Percentiles rank a stretch among this genome's conserved stretches.
phyloP scores from a whole-genome alignment of 1,284 basidiomycete genomes.

The Tilletia indica region DNA sequence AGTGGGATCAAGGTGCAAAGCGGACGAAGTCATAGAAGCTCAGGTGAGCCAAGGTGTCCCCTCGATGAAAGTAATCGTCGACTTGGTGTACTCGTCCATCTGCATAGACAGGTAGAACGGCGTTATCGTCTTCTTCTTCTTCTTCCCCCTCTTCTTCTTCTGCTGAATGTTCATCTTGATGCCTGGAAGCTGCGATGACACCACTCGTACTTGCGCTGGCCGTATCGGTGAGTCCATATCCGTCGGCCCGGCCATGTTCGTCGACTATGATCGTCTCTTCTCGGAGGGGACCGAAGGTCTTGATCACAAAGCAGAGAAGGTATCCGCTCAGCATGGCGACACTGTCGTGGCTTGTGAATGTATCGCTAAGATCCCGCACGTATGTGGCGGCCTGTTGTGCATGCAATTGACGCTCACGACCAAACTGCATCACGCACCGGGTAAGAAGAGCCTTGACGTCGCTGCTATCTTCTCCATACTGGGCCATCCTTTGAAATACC shows the following conservation, averaged over 20 bases:
- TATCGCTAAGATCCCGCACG: not conserved
- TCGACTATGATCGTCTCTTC: not conserved
- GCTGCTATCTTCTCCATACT: not conserved
- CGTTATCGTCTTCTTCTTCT: too few relatives aligned
- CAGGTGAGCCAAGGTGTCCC: not conserved
- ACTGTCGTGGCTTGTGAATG: not conserved
- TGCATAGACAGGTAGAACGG: not conserved
- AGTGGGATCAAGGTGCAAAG: not conserved
- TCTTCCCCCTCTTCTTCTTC: too few relatives aligned
- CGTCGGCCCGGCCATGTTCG: too few relatives aligned
- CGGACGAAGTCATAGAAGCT: not conserved
- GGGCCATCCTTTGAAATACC: not conserved
- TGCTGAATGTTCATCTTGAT: not conserved
- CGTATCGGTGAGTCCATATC: not conserved
- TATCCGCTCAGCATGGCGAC: not conserved
- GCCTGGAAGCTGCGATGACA: too few relatives aligned
- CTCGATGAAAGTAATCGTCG: not conserved
- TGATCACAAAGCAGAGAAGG: too few relatives aligned
- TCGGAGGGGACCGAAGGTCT: too few relatives aligned
- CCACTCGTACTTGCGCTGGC: too few relatives aligned
- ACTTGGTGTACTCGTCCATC: not conserved
- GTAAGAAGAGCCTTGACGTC: not conserved
- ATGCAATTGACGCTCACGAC: not conserved
- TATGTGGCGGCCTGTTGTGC: not conserved
- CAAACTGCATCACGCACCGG: not conserved